phyloP scores from a whole-genome alignment of 2,329 filamentous ascomycete genomes.

The Botrytis squamosa region DNA sequence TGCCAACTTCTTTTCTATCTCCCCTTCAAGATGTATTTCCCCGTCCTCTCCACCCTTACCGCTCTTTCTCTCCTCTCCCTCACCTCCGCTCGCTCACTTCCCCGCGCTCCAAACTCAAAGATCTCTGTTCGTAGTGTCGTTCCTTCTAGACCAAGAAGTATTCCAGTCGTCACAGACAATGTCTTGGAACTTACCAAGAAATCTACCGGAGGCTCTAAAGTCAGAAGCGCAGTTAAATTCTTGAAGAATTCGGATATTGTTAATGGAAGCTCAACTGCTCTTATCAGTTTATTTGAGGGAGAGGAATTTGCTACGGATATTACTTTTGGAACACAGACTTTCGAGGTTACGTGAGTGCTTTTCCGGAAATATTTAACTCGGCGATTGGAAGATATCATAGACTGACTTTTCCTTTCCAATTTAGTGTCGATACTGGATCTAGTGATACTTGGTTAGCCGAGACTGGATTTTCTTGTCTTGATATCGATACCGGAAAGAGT shows the following conservation, averaged over 20 bases:
- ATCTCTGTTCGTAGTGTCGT: not conserved
- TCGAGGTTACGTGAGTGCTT: conserved; percentile 32
- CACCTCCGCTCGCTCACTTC: not conserved
- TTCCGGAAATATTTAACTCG: not conserved
- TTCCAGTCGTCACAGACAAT: conserved; percentile 12
- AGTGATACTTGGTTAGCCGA: conserved; percentile 48
- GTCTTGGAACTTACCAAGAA: conserved; percentile 13
- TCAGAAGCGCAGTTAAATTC: conserved; percentile 14
- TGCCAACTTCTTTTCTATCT: not conserved
- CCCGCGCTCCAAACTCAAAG: not conserved
- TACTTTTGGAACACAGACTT: conserved; percentile 38
- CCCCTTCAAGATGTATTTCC: not conserved
- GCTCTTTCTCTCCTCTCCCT: conserved; percentile 11
- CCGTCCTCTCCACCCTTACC: not conserved
- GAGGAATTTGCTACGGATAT: conserved; percentile 27
- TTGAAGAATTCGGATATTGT: conserved; percentile 9
- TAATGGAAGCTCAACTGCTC: not conserved
- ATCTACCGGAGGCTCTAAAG: not conserved
- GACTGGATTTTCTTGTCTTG: conserved; percentile 40
- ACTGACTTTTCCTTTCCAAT: not conserved
- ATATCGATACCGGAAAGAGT: conserved; percentile 30
- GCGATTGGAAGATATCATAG: not conserved
- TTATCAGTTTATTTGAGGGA: conserved; percentile 14
- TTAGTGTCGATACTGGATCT: conserved; percentile 48
- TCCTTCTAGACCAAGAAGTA: not conserved